A percentile compares a stretch with the other conserved stretches of the same genome.
phyloP scores from a whole-genome alignment of 257 asterid species.

The Solanum chaucha region DNA sequence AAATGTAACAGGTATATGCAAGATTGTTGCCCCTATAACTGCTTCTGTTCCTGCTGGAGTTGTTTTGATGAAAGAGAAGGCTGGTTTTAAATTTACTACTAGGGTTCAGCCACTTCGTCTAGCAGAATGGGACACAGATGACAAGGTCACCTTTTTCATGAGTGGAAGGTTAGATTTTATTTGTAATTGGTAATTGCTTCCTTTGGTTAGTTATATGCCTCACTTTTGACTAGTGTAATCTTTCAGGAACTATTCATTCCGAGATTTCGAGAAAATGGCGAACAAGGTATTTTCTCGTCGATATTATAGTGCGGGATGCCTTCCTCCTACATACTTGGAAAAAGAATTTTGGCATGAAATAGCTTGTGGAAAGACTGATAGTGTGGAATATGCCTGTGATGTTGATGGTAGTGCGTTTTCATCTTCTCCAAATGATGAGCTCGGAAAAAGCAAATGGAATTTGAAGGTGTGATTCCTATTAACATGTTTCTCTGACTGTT shows the following conservation, averaged over 20 bases:
- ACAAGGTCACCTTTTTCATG: constrained; percentile 87
- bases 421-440: constrained; percentile 72
- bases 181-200: background rate
- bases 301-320: constrained; percentile 83
- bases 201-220: background rate
- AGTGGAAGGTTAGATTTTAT: constrained; percentile 70
- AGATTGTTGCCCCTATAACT: constrained; percentile 83
- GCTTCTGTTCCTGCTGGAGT: constrained; percentile 96
- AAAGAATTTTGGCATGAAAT: constrained; percentile 98
- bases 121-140: constrained; percentile 90
- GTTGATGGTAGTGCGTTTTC: constrained; percentile 99
- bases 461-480: constrained; percentile 57
- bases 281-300: constrained; percentile 90
- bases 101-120: constrained; percentile 97
- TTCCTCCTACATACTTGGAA: constrained; percentile 80
- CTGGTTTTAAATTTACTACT: constrained; percentile 88
- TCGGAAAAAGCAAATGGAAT: constrained; percentile 96
- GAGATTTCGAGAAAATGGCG: constrained; percentile 99
- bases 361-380: constrained; percentile 90
- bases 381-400: constrained; percentile 99
- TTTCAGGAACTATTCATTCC: constrained; percentile 89
- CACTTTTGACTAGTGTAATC: constrained; percentile 21
- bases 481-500: background rate
- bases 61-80: constrained; percentile 83
- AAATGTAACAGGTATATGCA: constrained; percentile 71